Conservation (phyloP, 805 yeast species). For the Jamesozyma spencerorum region DNA sequence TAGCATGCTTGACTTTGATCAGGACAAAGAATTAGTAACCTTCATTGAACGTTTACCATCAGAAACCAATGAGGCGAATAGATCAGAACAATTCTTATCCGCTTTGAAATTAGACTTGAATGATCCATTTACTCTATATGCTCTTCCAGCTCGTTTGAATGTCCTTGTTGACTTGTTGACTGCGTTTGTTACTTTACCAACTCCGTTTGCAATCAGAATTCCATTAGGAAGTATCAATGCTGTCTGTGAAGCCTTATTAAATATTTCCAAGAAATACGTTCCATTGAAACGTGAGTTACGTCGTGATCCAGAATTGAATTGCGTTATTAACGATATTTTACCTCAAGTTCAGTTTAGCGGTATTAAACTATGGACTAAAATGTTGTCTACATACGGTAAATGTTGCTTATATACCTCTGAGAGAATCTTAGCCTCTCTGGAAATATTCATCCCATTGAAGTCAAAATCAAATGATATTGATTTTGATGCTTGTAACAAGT, state of each 20-base stretch:
- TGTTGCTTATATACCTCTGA: constrained; percentile 39
- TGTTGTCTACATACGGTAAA: constrained; percentile 26
- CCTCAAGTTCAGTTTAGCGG: constrained; percentile 39
- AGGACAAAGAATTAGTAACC: constrained; percentile 42
- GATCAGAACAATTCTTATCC: constrained; percentile 32
- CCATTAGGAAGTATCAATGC: constrained; percentile 54
- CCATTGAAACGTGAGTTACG: constrained; percentile 49
- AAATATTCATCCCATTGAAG: constrained; percentile 47
- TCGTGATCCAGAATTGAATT: constrained; percentile 42
- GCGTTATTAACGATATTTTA: constrained; percentile 37
- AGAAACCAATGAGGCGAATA: constrained; percentile 5
- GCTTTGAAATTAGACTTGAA: constrained; percentile 51
- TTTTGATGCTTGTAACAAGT: constrained; percentile 29
- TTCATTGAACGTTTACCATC: constrained; percentile 36
- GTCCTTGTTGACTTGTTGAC: constrained; percentile 38
- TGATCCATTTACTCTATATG: constrained; percentile 41
- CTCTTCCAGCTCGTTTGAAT: constrained; percentile 43
- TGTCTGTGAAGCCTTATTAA: constrained; percentile 44
- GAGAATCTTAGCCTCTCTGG: constrained; percentile 45
- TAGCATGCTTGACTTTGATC: constrained; percentile 47
- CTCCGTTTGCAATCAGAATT: constrained; percentile 46
- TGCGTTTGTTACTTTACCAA: constrained; percentile 41
- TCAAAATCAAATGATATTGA: constrained; percentile 33
- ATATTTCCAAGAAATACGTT: constrained; percentile 46
- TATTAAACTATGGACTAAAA: constrained; percentile 32